Evolutionary conservation across 495 filamentous ascomycete species (phyloP), one percentile per base, ranked within the genome.

Genomic region (Aspergillus egyptiacus): DNA sequence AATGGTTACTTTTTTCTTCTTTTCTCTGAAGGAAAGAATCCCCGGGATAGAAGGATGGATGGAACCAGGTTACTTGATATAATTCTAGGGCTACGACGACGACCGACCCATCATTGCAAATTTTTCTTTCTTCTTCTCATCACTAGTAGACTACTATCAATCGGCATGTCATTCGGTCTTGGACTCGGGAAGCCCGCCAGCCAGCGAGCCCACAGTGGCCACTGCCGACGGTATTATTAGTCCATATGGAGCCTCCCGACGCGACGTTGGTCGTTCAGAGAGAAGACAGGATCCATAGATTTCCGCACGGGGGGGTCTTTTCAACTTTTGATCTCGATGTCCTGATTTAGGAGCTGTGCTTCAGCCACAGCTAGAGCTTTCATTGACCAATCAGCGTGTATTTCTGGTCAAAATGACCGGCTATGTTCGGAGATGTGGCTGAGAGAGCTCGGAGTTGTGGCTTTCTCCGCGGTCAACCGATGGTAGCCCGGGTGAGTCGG

Each of bases 241-340:
- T 5, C 10, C 10, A 27, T 15, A 36, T 36, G 39, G 24, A 30
- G n/a, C n/a, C 23, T 25, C 14, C 15, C 17, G 25, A 2, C 9
- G 5, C 24, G 30, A 7, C 3, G 11, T 20, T 18, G 14, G 9
- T 31, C 24, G 15, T 24, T 39, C 5, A 15, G 6, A 19, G 33
- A 3, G 13, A 50, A 5, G 20, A 24, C 14, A 17, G 19, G 39
- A 13, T 31, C 48, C 48, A 44, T 51, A 36, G 39, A 31, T 51
- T 51, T 51, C 48, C 48, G 48, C 48, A 30, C 39, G 6, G 48
- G n/a, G n/a, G n/a, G n/a, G n/a, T n/a, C n/a, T n/a, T n/a, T n/a
- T n/a, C n/a, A 19, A 14, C 3, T 20, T 20, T 36, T 28, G 17
- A 33, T 25, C 36, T 34, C 6, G 44, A 35, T 43, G 15, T 25